Conservation (phyloP, 805 yeast genomes). For the Candida insectalens region DNA sequence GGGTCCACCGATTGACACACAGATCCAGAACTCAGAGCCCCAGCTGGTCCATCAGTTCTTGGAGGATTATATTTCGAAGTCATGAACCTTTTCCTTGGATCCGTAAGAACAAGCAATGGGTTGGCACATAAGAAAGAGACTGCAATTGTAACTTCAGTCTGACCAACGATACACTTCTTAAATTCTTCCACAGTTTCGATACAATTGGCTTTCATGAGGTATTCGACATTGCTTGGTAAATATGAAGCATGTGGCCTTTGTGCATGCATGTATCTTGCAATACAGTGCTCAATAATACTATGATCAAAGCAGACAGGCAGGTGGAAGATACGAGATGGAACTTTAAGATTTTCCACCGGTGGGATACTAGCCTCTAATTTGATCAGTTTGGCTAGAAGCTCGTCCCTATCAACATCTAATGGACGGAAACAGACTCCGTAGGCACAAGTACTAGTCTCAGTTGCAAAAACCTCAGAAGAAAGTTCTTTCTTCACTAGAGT, state of each 20-base stretch:
- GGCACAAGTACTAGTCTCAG: slow-evolving; percentile 19
- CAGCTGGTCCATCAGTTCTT: slow-evolving; percentile 23
- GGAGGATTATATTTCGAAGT: slow-evolving; percentile 23
- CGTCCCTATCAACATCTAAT: slow-evolving; percentile 7
- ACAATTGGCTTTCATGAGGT: slow-evolving; percentile 20
- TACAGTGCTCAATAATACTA: slow-evolving; percentile 14
- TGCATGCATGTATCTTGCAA: slow-evolving; percentile 19
- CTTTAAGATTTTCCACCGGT: slow-evolving; percentile 16
- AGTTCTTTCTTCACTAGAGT: slow-evolving; percentile 5
- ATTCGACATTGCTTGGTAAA: slow-evolving; percentile 19
- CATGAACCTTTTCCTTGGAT: slow-evolving; percentile 22
- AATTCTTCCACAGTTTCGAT: slow-evolving; percentile 16
- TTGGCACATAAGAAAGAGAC: slow-evolving; percentile 23
- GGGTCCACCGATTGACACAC: slow-evolving; percentile 21
- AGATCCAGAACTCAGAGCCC: slow-evolving; percentile 22
- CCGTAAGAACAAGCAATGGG: slow-evolving; percentile 20
- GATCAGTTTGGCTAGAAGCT: slow-evolving; percentile 10
- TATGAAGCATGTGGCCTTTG: slow-evolving; percentile 25
- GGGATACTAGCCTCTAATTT: slow-evolving; percentile 15
- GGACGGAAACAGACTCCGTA: slow-evolving; percentile 18
- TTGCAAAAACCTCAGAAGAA: slow-evolving; percentile 7
- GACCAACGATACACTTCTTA: slow-evolving; percentile 13
- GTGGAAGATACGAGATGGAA: slow-evolving; percentile 18
- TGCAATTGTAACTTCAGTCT: slow-evolving; percentile 20
- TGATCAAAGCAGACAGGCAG: slow-evolving; percentile 20